Conservation (phyloP, 768 basidiomycete genomes). For the Leccinum truebloodii region DNA sequence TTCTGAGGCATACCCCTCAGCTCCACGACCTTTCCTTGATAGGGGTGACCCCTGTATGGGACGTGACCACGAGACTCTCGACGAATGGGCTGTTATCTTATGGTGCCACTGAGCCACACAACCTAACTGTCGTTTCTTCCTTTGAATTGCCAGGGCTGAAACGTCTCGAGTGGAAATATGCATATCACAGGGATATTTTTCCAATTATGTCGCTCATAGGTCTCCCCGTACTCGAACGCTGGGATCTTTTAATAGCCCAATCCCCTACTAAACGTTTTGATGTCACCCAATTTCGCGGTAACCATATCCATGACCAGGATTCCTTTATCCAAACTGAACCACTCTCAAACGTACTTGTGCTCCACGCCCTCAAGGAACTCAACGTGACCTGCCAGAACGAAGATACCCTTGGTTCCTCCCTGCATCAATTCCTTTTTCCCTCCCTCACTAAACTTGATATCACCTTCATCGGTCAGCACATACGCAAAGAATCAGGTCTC, state of each 20-base stretch:
- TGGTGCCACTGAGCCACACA: conserved; percentile 8
- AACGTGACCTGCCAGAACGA: conserved; percentile 43
- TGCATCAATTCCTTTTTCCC: conserved; percentile 48
- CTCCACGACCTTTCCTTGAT: conserved; percentile 45
- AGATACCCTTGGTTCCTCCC: conserved; percentile 38
- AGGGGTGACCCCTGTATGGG: conserved; percentile 45
- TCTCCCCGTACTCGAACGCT: conserved; percentile 41
- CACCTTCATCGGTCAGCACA: conserved; percentile 36
- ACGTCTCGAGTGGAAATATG: conserved; percentile 50
- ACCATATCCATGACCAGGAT: conserved; percentile 31
- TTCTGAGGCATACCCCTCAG: conserved; percentile 39
- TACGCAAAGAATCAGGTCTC: conserved; percentile 20
- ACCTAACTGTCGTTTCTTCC: conserved; percentile 15
- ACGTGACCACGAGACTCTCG: conserved; percentile 20
- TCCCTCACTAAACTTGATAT: conserved; percentile 47
- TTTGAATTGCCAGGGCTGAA: conserved; percentile 42
- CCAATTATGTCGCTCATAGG: conserved; percentile 44
- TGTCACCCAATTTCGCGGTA: conserved; percentile 30
- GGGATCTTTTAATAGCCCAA: conserved; percentile 47
- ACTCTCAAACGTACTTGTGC: conserved; percentile 30
- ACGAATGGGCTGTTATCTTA: conserved; percentile 15
- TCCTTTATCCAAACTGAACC: conserved; percentile 31
- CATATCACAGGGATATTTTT: conserved; percentile 43
- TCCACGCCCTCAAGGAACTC: conserved; percentile 40
- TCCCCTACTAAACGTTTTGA: conserved; percentile 31